These are phyloP conservation scores for Diaporthe amygdali DNA, from an alignment of 2,329 filamentous ascomycete genomes.

Conservation along the genomic window DNA sequence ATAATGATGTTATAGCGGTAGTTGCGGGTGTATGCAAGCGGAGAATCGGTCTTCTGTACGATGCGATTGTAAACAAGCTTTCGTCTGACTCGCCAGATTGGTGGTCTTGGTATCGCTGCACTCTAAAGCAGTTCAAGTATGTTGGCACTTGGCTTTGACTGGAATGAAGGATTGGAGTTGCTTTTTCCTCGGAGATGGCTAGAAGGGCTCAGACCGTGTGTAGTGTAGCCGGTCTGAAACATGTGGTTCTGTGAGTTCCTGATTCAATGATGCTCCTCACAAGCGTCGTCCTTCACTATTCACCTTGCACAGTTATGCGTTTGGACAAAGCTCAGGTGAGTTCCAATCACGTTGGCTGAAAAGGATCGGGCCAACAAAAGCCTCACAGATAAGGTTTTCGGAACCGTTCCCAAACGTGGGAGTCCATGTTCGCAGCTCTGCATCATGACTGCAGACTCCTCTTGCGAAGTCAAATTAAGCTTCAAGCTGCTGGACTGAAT, in stretches of 20 bases:
- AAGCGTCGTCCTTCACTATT: too few species aligned
- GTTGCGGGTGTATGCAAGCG: constrained; percentile 2
- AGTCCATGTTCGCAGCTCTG: not conserved
- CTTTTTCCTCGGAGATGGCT: not conserved
- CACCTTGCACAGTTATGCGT: not conserved
- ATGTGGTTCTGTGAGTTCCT: not conserved
- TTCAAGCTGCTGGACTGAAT: not conserved
- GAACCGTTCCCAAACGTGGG: not conserved
- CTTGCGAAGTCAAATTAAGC: not conserved
- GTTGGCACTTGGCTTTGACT: not conserved
- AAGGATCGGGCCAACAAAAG: not conserved
- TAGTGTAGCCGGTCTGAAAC: not conserved
- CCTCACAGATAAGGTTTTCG: not conserved
- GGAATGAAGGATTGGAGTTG: not conserved
- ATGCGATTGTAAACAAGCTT: not conserved
- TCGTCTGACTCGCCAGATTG: not conserved
- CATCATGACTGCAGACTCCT: not conserved
- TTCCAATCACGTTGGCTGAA: not conserved
- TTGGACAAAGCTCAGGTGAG: not conserved
- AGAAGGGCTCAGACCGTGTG: not conserved
- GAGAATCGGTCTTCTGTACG: not conserved
- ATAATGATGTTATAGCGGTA: not conserved
- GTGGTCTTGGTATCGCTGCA: too few species aligned
- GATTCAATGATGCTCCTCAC: not conserved
- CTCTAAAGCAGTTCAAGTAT: too few species aligned